Base-by-base conservation (phyloP, 345 rosid genomes). In the Moricandia arvensis region DNA sequence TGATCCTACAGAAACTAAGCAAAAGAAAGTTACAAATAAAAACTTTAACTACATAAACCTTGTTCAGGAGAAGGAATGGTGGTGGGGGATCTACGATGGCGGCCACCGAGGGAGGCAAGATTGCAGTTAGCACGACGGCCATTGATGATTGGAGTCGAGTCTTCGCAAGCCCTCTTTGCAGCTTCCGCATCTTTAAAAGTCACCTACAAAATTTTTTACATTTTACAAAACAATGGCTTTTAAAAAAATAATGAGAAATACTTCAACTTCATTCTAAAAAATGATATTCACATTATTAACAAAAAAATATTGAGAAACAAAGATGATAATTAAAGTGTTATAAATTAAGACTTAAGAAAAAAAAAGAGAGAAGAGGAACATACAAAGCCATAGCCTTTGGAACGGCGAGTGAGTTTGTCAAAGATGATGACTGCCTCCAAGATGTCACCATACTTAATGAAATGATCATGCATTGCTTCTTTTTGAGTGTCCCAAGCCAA, bases 301-400 rank as follows among this genome's bases (percentile, higher is more conserved):
- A n/a, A n/a, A n/a, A n/a, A 43, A 6, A 43, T 11, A 11, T 10
- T 17, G 29, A 43, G 4, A 47, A 72, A 29, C 18, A 29, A 29
- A 29, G 31, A 29, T 1, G 31, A 29, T 29, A 29, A 27, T n/a
- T 27, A 27, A 4, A 54, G 43, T 24, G 16, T 11, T 33, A 68
- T 0, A 31, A 38, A 24, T 4, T 7, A 63, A 31, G 33, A 11
- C n/a, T n/a, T n/a, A n/a, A n/a, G 3, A 17, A 6, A 58, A 29
- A 16, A 37, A 31, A 41, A n/a, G 54, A 12, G 10, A 57, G 15
- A 24, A 63, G 33, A 24, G 6, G 8, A 59, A 72, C 87, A 77
- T 76, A 95, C 98, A 71, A 95, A 95, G 62, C 99, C 99, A 26
- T 91, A 95, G 84, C 97, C 99, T 83, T 91, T 95, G 90, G 99